phyloP scores from a whole-genome alignment of 306 rosid species.

The Fragaria nilgerrensis region DNA sequence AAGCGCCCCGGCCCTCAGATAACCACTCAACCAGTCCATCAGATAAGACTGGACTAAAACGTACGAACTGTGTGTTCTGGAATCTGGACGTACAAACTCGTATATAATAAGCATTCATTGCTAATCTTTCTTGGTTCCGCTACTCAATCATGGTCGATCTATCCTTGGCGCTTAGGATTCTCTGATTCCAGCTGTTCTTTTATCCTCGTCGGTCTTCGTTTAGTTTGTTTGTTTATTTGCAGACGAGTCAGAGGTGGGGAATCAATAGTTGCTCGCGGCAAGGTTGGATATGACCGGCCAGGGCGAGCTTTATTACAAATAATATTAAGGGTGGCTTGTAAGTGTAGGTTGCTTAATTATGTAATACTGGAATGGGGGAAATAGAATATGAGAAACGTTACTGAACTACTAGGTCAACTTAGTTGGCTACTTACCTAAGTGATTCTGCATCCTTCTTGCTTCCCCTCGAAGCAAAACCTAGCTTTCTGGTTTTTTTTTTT shows the following conservation, averaged over 20 bases:
- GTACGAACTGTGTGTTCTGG: background rate
- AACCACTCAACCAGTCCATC: background rate
- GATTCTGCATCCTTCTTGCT: background rate
- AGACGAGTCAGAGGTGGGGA: background rate
- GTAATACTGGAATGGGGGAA: background rate
- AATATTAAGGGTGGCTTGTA: background rate
- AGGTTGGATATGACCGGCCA: background rate
- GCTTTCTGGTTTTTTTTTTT: background rate
- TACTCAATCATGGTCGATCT: slow-evolving; percentile 1
- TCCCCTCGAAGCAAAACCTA: background rate
- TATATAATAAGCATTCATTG: background rate
- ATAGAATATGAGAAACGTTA: background rate
- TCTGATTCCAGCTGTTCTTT: background rate
- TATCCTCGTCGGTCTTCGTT: background rate
- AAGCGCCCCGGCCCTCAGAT: too few relatives aligned
- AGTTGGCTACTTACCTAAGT: background rate
- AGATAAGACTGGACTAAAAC: background rate
- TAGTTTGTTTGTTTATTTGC: background rate
- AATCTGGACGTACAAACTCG: background rate
- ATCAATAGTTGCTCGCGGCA: background rate
- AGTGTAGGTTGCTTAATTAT: background rate
- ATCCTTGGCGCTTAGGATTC: background rate
- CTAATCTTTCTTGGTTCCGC: background rate
- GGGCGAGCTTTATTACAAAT: background rate
- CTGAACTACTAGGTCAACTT: background rate